A percentile compares a stretch with the other conserved stretches of the same genome.
phyloP scores from a whole-genome alignment of 768 basidiomycete species.

The Favolaschia claudopus region DNA sequence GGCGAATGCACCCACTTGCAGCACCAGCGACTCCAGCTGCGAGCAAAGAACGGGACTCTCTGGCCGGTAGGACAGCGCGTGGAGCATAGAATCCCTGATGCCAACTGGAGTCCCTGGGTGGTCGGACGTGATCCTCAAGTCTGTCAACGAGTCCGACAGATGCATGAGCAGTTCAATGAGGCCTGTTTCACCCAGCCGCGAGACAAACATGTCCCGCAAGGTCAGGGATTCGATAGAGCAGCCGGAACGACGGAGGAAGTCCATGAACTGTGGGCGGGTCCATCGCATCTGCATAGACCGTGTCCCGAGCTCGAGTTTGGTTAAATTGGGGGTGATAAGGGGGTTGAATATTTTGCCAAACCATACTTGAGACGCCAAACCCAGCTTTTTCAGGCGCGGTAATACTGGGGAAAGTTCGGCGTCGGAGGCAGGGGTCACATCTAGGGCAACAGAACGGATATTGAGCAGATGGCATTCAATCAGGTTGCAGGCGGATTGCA shows the following conservation, averaged over 20 bases:
- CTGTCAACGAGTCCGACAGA: slow-evolving; percentile 10
- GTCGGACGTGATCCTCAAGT: slow-evolving; percentile 20
- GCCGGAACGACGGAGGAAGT: slow-evolving; percentile 17
- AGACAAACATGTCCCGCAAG: slow-evolving; percentile 20
- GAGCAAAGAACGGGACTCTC: slow-evolving; percentile 6
- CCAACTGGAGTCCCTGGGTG: slow-evolving; percentile 18
- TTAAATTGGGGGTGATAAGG: slow-evolving; percentile 7
- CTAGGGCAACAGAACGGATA: slow-evolving; percentile 2
- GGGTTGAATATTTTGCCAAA: slow-evolving; percentile 12
- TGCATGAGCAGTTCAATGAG: slow-evolving; percentile 7
- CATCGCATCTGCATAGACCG: slow-evolving; percentile 22
- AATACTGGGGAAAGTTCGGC: not conserved
- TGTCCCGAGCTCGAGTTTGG: slow-evolving; percentile 14
- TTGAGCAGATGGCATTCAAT: slow-evolving; percentile 20
- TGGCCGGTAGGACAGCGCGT: not conserved
- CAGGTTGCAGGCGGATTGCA: slow-evolving; percentile 12
- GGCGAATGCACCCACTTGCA: slow-evolving; percentile 14
- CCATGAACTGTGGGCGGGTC: slow-evolving; percentile 19
- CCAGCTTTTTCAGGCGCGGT: slow-evolving; percentile 4
- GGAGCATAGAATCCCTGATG: slow-evolving; percentile 7
- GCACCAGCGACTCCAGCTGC: slow-evolving; percentile 12
- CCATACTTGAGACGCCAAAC: slow-evolving; percentile 12
- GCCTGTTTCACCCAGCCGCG: not conserved
- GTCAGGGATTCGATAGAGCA: slow-evolving; percentile 14
- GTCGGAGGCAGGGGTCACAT: slow-evolving; percentile 7